Evolutionary conservation across 495 filamentous ascomycete species (phyloP).

Genomic region (Aspergillus carlsbadensis): DNA sequence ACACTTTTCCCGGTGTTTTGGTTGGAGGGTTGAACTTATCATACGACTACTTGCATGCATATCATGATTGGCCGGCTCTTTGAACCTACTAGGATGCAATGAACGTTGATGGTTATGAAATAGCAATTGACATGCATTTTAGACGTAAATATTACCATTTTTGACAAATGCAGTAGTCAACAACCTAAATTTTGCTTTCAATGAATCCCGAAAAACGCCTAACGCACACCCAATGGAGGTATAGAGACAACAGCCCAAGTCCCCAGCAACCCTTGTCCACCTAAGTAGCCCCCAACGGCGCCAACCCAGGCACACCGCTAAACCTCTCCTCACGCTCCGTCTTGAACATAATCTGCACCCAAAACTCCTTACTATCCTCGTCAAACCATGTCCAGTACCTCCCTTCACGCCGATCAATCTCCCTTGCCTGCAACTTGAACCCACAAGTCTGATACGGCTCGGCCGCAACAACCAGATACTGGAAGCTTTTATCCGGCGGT

Average conservation of each 20-base stretch:
- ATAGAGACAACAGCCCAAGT: conserved; percentile 17
- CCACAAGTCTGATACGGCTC: conserved; percentile 97
- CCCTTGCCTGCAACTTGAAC: conserved; percentile 93
- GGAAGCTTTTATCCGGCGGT: conserved; percentile 87
- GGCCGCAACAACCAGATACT: conserved; percentile 93
- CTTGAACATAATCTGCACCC: conserved; percentile 98
- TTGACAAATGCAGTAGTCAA: not conserved
- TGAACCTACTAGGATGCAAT: conserved; percentile 7
- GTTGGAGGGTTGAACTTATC: conserved; percentile 11
- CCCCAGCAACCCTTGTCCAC: not conserved
- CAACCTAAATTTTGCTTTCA: conserved; percentile 2
- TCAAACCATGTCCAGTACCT: conserved; percentile 95
- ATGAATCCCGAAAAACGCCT: conserved; percentile 1
- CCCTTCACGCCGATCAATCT: conserved; percentile 86
- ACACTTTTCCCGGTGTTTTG: conserved; percentile 14
- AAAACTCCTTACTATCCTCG: conserved; percentile 94
- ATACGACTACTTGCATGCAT: conserved; percentile 19
- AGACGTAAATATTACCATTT: not conserved
- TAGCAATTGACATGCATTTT: not conserved
- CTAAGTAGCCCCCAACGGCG: conserved; percentile 43
- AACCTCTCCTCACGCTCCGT: conserved; percentile 97
- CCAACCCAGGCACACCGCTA: conserved; percentile 87
- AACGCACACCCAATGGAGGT: not conserved
- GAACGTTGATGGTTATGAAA: not conserved
- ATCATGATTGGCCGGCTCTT: conserved; percentile 12